phyloP scores from a whole-genome alignment of 805 yeast species.

The Ogataea thermomethanolica region DNA sequence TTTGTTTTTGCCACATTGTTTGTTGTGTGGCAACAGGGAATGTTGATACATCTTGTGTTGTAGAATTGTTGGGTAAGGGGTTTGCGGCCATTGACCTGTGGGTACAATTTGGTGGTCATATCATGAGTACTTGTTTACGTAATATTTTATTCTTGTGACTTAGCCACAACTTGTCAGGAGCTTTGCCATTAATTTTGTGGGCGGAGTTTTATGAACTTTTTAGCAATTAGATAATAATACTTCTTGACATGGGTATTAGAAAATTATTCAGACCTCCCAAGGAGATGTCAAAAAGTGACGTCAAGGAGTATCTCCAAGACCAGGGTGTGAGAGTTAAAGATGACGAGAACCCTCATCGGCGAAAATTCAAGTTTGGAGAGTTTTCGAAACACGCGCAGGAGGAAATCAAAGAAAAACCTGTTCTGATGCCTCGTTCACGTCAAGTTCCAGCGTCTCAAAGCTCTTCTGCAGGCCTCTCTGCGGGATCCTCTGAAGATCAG shows the following conservation, averaged over 20 bases:
- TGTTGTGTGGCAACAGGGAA: too few relatives aligned
- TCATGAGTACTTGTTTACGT: too few relatives aligned
- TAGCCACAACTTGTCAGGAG: constrained; percentile 7
- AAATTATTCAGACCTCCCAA: constrained; percentile 48
- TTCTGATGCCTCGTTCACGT: constrained; percentile 25
- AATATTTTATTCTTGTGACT: not conserved
- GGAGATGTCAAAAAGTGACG: constrained; percentile 41
- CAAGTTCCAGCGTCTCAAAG: constrained; percentile 11
- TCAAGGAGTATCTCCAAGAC: constrained; percentile 39
- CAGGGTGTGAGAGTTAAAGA: constrained; percentile 42
- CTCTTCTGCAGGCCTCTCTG: constrained; percentile 12
- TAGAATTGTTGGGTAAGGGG: too few relatives aligned
- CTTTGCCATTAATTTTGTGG: constrained; percentile 3
- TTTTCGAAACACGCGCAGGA: constrained; percentile 46
- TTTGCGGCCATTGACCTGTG: too few relatives aligned
- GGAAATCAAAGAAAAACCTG: constrained; percentile 21
- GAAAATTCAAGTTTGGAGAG: constrained; percentile 44
- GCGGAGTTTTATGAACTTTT: constrained; percentile 4
- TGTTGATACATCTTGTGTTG: too few relatives aligned
- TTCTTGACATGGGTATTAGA: constrained; percentile 45
- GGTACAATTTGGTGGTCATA: too few relatives aligned
- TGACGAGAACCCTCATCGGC: constrained; percentile 24
- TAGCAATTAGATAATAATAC: not conserved
- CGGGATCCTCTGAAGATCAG: constrained; percentile 18
- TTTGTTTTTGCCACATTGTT: too few relatives aligned